These are phyloP conservation scores for Fragaria vesca DNA, from an alignment of 306 rosid species.

Conservation along the genomic window DNA sequence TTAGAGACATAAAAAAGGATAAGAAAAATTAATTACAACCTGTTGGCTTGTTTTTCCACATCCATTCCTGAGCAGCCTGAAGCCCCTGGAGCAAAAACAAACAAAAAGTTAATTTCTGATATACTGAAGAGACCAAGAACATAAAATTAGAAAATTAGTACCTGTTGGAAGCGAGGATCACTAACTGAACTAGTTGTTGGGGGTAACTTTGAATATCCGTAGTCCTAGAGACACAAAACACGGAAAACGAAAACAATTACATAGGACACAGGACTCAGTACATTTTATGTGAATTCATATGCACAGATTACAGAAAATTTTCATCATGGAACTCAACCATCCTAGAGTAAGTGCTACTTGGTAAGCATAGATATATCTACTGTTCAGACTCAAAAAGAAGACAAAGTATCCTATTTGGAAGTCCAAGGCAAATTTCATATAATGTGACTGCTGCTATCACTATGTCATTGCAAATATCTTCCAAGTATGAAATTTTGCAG, in stretches of 20 bases:
- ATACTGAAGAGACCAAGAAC: neutral
- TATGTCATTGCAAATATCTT: neutral
- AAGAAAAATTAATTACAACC: conserved; percentile 42
- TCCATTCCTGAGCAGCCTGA: conserved; percentile 66
- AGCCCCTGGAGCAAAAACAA: conserved; percentile 52
- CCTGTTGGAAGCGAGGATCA: conserved; percentile 62
- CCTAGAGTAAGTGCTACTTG: neutral
- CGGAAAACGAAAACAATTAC: neutral
- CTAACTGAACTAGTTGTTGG: conserved; percentile 34
- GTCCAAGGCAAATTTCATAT: neutral
- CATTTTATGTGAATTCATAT: neutral
- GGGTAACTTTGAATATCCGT: conserved; percentile 50
- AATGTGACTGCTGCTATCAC: neutral
- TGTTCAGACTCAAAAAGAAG: neutral
- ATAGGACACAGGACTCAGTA: neutral
- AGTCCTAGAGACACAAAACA: conserved; percentile 43
- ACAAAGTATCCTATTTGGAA: neutral
- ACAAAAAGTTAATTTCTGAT: conserved; percentile 15
- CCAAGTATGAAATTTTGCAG: neutral
- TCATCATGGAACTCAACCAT: neutral
- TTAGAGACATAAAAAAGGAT: neutral
- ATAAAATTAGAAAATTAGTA: conserved; percentile 12
- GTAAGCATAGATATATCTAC: neutral
- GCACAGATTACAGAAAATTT: neutral
- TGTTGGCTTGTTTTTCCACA: conserved; percentile 82